Base-by-base conservation (phyloP, 2,329 filamentous ascomycete genomes). In the Aspergillus pseudoglaucus region DNA sequence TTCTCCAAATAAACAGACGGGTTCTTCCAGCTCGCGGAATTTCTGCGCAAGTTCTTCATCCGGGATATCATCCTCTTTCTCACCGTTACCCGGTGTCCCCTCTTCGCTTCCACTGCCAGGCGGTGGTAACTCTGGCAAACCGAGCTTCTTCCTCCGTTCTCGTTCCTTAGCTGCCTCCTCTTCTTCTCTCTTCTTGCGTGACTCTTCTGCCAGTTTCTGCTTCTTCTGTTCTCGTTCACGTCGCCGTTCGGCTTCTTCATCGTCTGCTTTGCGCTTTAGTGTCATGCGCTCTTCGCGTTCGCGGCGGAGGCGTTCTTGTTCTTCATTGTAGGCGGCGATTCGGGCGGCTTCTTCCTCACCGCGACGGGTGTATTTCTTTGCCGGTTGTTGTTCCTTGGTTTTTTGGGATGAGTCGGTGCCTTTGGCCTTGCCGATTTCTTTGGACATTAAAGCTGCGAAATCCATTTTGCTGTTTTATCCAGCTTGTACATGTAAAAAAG, bases 361-460 rank as follows among this genome's bases (percentile, higher is more conserved):
- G 56, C 90, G 88, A 59, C 88, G 90, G 53, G 88, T 72, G 67
- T 89, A 97, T 69, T 95, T 95, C 61, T 85, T 84, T 35, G 58
- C 46, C 25, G 60, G 47, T n/a, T 63, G 48, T 9, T 54, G 33
- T 2, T 44, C 47, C 42, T 57, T 59, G 8, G 51, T 41, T 18
- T 59, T 53, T 32, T 49, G 51, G 37, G 47, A 53, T 58, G 51
- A 57, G 46, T 22, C 33, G 38, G 70, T 57, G 47, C 78, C 71
- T 68, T 88, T 88, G 57, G 84, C 78, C 69, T 93, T 94, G 61
- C 87, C 82, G 62, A 98, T 93, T 70, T 95, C 90, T 64, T 89
- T 87, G 61, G 87, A 83, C 88, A 98, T 95, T 42, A 98, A 75
- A 32, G 89, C 82, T 52, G 90, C 90, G 75, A 98, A 98, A 70